phyloP scores from a whole-genome alignment of 2,329 filamentous ascomycete genomes.

The Escovopsis sp. region DNA sequence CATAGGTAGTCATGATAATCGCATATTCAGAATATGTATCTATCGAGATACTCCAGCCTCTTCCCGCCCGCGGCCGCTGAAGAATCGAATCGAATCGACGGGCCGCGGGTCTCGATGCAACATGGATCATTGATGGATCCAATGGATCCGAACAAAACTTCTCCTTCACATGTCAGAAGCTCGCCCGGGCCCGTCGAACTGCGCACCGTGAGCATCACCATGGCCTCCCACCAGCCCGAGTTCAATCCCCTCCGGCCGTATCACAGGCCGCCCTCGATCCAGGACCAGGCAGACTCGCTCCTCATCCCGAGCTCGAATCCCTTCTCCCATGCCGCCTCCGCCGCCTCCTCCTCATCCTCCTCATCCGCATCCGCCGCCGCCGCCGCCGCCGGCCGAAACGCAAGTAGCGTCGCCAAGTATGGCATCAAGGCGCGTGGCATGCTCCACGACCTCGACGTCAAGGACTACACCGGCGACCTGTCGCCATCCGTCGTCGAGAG shows the following conservation, averaged over 20 bases:
- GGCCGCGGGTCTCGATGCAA: not conserved
- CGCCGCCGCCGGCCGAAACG: slow-evolving; percentile 26
- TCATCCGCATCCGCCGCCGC: no score
- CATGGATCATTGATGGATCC: slow-evolving; percentile 3
- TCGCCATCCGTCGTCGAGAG: slow-evolving; percentile 64
- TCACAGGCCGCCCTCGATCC: slow-evolving; percentile 48
- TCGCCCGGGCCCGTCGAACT: slow-evolving; percentile 9
- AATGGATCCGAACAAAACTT: not conserved
- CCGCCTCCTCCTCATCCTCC: no score
- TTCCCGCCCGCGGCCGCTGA: no score
- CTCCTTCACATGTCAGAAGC: slow-evolving; percentile 2
- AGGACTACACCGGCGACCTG: slow-evolving; percentile 65
- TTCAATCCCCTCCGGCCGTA: slow-evolving; percentile 55
- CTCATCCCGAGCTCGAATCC: slow-evolving; percentile 28
- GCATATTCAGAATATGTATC: no score
- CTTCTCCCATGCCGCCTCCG: slow-evolving; percentile 16
- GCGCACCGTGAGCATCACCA: slow-evolving; percentile 13
- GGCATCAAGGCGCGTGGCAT: slow-evolving; percentile 61
- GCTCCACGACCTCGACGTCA: slow-evolving; percentile 82
- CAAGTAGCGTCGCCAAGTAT: slow-evolving; percentile 19
- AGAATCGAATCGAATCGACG: no score
- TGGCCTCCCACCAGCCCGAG: slow-evolving; percentile 31
- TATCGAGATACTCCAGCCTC: no score
- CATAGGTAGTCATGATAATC: no score
- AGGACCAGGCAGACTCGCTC: slow-evolving; percentile 26